Base-by-base conservation (phyloP, 371 early-diverging fungal species). In the Mortierella sp. region DNA sequence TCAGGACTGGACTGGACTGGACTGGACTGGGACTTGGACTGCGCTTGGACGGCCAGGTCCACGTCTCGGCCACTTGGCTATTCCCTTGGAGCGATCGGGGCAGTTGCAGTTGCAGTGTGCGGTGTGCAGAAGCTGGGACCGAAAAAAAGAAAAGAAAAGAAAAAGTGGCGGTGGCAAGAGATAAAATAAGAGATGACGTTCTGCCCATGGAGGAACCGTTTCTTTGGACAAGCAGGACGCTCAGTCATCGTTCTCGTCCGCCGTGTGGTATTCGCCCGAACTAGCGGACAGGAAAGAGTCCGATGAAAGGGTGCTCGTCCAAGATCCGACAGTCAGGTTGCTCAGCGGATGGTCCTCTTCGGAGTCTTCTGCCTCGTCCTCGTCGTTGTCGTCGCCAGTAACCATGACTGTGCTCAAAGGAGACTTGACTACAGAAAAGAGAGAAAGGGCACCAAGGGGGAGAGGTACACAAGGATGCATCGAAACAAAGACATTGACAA, bases 251-350 rank as follows among this genome's bases (percentile, higher is more conserved):
- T 47, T 53, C 53, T 66, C 79, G 37, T 69, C 64, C 19, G 79
- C 79, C 29, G 79, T 72, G 29, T 57, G 47, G 50, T 79, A 77
- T 44, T 66, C 68, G 26, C 73, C 68, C 4, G 79, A 79, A 9
- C 30, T 57, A 0, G 73, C 46, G 16, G 79, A 79, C 11, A 72
- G 46, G 64, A 55, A 79, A 4, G 79, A 68, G 23, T 60, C 73
- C 18, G 79, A 60, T 12, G 79, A 72, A 18, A 60, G 68, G 28
- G 63, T 48, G 1, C 72, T 71, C 16, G 65, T 53, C 79, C 79
- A 79, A 0, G 79, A 79, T 7, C 79, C 79, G 19, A 73, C 70
- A 45, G 59, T 16, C 60, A 72, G 57, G 28, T 60, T 50, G 53
- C 70, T 66, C 60, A 70, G 46, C 0, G 71, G 71, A 23, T 67